These are phyloP conservation scores for Thalassiosira pacifica DNA, from an alignment of 352 stramenopile species.

Conservation along the genomic window DNA sequence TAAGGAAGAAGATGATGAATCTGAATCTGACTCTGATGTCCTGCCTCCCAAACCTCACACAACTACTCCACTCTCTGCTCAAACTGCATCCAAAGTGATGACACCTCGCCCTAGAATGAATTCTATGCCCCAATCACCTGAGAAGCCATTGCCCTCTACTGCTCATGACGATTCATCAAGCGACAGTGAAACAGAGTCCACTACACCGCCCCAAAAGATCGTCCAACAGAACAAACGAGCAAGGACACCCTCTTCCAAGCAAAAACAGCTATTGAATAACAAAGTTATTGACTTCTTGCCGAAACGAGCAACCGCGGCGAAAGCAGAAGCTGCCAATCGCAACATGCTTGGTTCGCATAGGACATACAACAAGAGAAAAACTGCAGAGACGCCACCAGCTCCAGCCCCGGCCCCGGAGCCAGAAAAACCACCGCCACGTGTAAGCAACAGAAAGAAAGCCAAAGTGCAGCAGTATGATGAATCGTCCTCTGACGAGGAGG, in stretches of 20 bases:
- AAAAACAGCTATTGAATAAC: conserved; percentile 14
- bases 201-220: background rate
- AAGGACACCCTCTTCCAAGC: conserved; percentile 17
- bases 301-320: conserved; percentile 62
- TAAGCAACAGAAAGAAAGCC: conserved; percentile 9
- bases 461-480: conserved; percentile 23
- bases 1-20: background rate
- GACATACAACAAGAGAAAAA: conserved; percentile 37
- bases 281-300: conserved; percentile 49
- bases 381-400: conserved; percentile 4
- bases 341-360: conserved; percentile 46
- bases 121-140: conserved; percentile 21
- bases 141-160: conserved; percentile 9
- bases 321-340: conserved; percentile 61
- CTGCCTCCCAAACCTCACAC: background rate
- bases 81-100: conserved; percentile 30
- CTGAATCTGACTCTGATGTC: conserved; percentile 21
- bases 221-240: background rate
- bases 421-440: background rate
- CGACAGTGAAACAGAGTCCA: conserved; percentile 44
- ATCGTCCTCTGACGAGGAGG: conserved; percentile 11
- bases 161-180: conserved; percentile 43
- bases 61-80: conserved; percentile 26
- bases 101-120: conserved; percentile 50
- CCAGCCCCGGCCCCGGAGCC: background rate